Evolutionary conservation across 129 eudicot genomes (phyloP).

Genomic region (Lactuca sativa): DNA sequence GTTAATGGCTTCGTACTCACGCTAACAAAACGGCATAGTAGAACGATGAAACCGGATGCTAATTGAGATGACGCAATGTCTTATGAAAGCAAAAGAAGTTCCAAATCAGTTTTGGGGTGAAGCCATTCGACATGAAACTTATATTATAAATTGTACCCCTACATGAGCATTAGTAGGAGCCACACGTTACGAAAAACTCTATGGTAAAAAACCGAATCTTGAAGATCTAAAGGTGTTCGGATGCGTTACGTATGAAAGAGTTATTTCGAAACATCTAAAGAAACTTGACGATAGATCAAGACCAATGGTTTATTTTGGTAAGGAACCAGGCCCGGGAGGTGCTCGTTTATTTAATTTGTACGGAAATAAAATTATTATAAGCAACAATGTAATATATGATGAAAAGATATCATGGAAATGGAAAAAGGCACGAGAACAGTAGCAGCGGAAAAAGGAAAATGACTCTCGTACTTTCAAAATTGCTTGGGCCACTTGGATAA

Average conservation of each 20-base stretch:
- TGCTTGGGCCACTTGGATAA: background rate
- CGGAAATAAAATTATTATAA: background rate
- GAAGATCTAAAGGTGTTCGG: too few relatives aligned
- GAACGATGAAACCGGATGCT: background rate
- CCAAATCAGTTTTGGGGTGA: background rate
- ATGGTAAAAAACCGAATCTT: background rate
- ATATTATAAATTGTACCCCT: too few relatives aligned
- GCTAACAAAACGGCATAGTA: too few relatives aligned
- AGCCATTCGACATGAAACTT: too few relatives aligned
- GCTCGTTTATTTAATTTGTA: background rate
- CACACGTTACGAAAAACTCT: background rate
- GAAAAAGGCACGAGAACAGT: background rate
- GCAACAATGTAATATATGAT: background rate
- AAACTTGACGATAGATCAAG: too few relatives aligned
- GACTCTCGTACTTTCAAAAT: background rate
- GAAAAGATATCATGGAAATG: background rate
- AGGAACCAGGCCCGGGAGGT: too few relatives aligned
- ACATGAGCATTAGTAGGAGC: background rate
- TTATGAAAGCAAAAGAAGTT: slow-evolving; percentile 16
- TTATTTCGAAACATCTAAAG: too few relatives aligned
- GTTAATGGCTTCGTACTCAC: too few relatives aligned
- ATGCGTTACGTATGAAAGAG: too few relatives aligned
- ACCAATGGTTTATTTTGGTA: background rate
- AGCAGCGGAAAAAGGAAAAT: background rate
- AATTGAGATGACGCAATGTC: slow-evolving; percentile 19